These are phyloP conservation scores for Lepidium aucheri DNA, from an alignment of 345 rosid genomes.

Conservation along the genomic window DNA sequence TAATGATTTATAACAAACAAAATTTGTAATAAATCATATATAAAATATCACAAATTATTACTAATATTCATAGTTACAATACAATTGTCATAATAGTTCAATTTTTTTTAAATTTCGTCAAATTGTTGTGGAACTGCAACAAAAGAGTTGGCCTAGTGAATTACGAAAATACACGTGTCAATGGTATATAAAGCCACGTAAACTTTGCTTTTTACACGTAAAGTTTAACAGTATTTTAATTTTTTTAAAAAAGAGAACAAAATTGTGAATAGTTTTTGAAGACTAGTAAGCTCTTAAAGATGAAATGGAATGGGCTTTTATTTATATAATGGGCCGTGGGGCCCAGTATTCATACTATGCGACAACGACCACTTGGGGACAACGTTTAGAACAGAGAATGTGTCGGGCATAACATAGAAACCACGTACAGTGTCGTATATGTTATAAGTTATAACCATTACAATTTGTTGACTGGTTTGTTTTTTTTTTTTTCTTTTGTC, in stretches of 20 bases:
- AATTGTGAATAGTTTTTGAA: not conserved
- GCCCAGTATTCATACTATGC: not conserved
- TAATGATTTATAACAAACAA: too few relatives aligned
- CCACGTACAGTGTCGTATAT: not conserved
- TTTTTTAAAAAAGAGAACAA: too few relatives aligned
- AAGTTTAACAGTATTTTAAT: not conserved
- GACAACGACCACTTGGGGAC: conserved; percentile 3
- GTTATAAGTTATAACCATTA: too few relatives aligned
- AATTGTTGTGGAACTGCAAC: too few relatives aligned
- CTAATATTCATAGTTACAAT: too few relatives aligned
- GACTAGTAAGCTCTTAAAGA: not conserved
- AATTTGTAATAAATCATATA: too few relatives aligned
- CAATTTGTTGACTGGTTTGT: not conserved
- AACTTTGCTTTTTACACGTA: not conserved
- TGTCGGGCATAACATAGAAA: conserved; percentile 2
- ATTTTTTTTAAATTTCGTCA: too few relatives aligned
- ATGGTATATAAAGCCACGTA: conserved; percentile 9
- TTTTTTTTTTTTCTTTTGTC: not conserved
- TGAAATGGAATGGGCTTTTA: conserved; percentile 14
- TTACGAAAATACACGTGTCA: not conserved
- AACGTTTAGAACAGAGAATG: not conserved
- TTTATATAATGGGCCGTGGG: conserved; percentile 24
- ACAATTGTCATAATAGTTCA: too few relatives aligned
- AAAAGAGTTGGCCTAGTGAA: too few relatives aligned
- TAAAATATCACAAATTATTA: too few relatives aligned